phyloP scores from a whole-genome alignment of 305 asterid genomes.

The Caryopteris hybrid region DNA sequence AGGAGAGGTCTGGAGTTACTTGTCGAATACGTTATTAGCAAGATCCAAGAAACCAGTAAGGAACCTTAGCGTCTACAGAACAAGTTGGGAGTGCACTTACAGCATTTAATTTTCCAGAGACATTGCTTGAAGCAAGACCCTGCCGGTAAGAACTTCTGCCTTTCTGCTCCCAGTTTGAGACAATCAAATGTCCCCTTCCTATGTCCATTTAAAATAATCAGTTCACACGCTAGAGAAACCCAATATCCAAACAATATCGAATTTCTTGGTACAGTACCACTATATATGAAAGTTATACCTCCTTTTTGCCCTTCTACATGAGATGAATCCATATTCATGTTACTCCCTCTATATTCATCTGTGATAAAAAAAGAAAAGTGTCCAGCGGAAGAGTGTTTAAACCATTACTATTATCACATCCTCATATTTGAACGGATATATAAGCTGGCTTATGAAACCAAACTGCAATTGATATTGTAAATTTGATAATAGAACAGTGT shows the following conservation, averaged over 20 bases:
- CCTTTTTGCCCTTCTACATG: conserved; percentile 58
- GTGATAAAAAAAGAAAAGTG: conserved; percentile 20
- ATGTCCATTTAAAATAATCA: conserved; percentile 15
- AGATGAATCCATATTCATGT: conserved; percentile 44
- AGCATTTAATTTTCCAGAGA: conserved; percentile 48
- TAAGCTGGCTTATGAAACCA: conserved; percentile 8
- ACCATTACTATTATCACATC: conserved; percentile 1
- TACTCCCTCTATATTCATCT: conserved; percentile 59
- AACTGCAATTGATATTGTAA: neutral
- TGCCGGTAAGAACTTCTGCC: conserved; percentile 55
- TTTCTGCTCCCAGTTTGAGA: conserved; percentile 67
- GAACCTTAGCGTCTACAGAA: conserved; percentile 20
- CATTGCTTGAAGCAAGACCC: conserved; percentile 46
- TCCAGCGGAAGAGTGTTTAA: conserved; percentile 1
- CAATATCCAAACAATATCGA: neutral
- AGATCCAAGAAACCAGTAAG: conserved; percentile 9
- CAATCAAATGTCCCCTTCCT: conserved; percentile 56
- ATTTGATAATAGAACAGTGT: neutral
- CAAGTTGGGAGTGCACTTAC: conserved; percentile 28
- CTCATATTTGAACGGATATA: neutral
- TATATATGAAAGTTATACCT: conserved; percentile 41
- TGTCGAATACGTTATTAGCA: neutral
- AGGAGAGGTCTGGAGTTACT: conserved; percentile 12
- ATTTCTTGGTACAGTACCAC: conserved; percentile 13
- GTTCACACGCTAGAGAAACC: neutral